phyloP scores from a whole-genome alignment of 2,329 filamentous ascomycete species.

The Verticillium zaregamsianum region DNA sequence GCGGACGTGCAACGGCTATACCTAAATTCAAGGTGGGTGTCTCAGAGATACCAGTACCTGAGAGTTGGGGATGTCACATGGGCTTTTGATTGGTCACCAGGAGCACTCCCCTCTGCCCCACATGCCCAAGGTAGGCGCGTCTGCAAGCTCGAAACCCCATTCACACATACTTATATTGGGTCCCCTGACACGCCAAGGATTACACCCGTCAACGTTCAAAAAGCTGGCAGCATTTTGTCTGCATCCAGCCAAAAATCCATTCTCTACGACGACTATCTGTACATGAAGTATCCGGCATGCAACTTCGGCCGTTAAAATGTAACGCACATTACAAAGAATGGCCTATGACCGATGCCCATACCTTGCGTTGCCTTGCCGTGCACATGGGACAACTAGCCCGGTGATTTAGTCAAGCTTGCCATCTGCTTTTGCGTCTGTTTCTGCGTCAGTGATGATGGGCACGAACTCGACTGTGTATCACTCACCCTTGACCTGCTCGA shows the following conservation, averaged over 20 bases:
- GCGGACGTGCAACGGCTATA: too few species aligned
- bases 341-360: neutral
- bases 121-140: too few species aligned
- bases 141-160: too few species aligned
- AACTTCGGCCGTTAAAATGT: neutral
- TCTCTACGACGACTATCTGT: neutral
- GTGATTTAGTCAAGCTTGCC: slow-evolving; percentile 55
- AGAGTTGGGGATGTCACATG: too few species aligned
- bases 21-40: too few species aligned
- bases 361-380: too few species aligned
- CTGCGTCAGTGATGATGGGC: neutral
- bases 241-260: neutral
- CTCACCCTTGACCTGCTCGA: slow-evolving; percentile 85
- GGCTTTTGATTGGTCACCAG: too few species aligned
- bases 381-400: neutral
- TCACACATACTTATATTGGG: too few species aligned
- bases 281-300: neutral
- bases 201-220: too few species aligned
- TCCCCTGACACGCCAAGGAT: too few species aligned
- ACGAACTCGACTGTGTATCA: neutral
- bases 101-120: too few species aligned
- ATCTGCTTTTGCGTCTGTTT: slow-evolving; percentile 64
- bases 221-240: neutral
- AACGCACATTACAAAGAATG: neutral
- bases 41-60: too few species aligned